Evolutionary conservation across 2,329 filamentous ascomycete species (phyloP).

Genomic region (Kalaharituber pfeilii): DNA sequence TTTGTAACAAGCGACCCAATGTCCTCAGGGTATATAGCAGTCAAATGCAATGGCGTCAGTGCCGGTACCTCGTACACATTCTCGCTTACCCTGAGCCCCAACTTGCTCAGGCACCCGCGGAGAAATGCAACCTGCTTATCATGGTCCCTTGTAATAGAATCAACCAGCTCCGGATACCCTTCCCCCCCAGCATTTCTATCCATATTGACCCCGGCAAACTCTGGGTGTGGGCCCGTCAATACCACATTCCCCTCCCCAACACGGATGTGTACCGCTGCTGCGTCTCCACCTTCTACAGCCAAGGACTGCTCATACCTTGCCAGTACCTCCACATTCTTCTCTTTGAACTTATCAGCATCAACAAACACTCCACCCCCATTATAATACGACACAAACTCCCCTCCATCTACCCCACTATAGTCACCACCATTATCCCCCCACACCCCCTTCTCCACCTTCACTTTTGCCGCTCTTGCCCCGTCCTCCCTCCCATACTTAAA

Average conservation of each 20-base stretch:
- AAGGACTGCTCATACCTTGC: conserved; percentile 65
- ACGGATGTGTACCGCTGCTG: conserved; percentile 68
- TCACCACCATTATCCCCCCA: conserved; percentile 1
- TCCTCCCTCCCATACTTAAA: conserved; percentile 82
- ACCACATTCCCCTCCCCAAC: conserved; percentile 65
- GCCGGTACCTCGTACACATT: conserved; percentile 54
- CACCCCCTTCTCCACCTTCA: conserved; percentile 43
- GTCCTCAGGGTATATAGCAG: conserved; percentile 45
- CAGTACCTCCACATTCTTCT: conserved; percentile 57
- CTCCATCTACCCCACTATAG: conserved; percentile 27
- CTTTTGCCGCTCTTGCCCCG: conserved; percentile 54
- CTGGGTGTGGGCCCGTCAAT: conserved; percentile 77
- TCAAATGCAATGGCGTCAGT: conserved; percentile 68
- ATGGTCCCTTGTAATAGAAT: conserved; percentile 51
- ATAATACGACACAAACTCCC: conserved; percentile 61
- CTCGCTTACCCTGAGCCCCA: conserved; percentile 62
- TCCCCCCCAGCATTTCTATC: conserved; percentile 47
- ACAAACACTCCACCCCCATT: conserved; percentile 93
- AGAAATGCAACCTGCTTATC: conserved; percentile 54
- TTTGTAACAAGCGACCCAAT: conserved; percentile 50
- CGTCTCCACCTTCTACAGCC: conserved; percentile 52
- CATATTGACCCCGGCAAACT: conserved; percentile 75
- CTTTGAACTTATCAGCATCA: conserved; percentile 45
- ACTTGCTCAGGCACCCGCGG: conserved; percentile 58
- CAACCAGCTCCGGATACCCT: conserved; percentile 52